Base-by-base conservation (phyloP, 495 filamentous ascomycete genomes). In the Apodospora peruviana region DNA sequence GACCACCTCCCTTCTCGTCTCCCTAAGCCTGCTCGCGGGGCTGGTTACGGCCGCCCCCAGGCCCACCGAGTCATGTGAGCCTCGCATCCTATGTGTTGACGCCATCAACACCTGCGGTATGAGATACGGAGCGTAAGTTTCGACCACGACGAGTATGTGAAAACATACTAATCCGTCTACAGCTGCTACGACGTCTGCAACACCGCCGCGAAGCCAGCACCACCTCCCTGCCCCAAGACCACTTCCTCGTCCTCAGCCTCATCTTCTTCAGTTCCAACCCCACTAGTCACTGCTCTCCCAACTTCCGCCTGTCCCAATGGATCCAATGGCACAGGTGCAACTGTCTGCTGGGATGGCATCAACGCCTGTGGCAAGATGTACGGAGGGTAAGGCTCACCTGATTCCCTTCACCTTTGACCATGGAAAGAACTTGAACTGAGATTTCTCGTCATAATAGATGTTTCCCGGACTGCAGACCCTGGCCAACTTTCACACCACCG, bases 331-430 rank as follows among this genome's bases (percentile, higher is more conserved):
- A 8, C 29, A 7, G 4, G 17, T 7, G 11, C 10, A 20, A 27
- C 35, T 4, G 27, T 48, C 16, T 40, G 45, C 45, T 23, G 14
- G 21, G 45, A 48, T 23, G 14, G 36, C 12, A 32, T 48, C 37
- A 48, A 48, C 23, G 22, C 45, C 2, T 48, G 45, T 16, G 45
- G 45, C 17, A 48, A 40, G 45, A 48, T 32, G 36, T 48, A 48
- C 18, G 45, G 45, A 25, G 45, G 45, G 45, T 48, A 27, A 11
- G 45, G 27, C 5, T 18, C 10, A 22, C n/a, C 21, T 21, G 19
- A 21, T 18, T 14, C 18, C 9, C 19, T 23, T 35, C n/a, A n/a
- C n/a, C 2, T 34, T 17, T 35, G 17, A 35, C 27, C 7, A n/a
- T n/a, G n/a, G 10, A 16, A n/a, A 43, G 10, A 16, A 4, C 3